Conservation (phyloP, 208 protist genomes). For the Plasmodiophora brassicae region DNA sequence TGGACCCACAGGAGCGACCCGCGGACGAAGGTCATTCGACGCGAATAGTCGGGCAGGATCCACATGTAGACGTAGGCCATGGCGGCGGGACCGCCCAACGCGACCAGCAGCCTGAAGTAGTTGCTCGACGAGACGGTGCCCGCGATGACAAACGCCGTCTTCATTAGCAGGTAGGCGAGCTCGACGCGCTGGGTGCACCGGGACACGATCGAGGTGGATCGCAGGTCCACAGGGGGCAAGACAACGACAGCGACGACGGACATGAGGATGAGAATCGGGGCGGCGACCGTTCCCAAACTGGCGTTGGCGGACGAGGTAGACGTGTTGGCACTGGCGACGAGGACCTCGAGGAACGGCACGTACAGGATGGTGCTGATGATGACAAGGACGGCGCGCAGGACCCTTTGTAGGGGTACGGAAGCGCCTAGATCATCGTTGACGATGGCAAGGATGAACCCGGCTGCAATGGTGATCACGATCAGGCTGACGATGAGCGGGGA, state of each 20-base stretch:
- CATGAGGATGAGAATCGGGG: neutral
- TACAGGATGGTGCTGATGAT: neutral
- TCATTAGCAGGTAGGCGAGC: neutral
- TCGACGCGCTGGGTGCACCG: neutral
- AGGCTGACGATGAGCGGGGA: neutral
- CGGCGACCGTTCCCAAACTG: neutral
- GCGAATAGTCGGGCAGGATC: neutral
- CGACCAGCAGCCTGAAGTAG: neutral
- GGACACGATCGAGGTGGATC: neutral
- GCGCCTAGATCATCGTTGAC: neutral
- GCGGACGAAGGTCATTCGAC: neutral
- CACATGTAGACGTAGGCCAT: neutral
- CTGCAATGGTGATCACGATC: neutral
- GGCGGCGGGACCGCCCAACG: neutral
- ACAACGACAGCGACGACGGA: neutral
- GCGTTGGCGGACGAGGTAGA: neutral
- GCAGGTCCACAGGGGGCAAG: neutral
- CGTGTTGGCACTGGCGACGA: neutral
- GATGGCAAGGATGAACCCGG: neutral
- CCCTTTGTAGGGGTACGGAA: neutral
- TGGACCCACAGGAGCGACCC: neutral
- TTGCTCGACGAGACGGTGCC: neutral
- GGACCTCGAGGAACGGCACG: neutral
- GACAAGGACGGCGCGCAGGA: neutral
- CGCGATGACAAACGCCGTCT: neutral